phyloP scores from a whole-genome alignment of 2,329 filamentous ascomycete species.

The Colletotrichum theobromicola region DNA sequence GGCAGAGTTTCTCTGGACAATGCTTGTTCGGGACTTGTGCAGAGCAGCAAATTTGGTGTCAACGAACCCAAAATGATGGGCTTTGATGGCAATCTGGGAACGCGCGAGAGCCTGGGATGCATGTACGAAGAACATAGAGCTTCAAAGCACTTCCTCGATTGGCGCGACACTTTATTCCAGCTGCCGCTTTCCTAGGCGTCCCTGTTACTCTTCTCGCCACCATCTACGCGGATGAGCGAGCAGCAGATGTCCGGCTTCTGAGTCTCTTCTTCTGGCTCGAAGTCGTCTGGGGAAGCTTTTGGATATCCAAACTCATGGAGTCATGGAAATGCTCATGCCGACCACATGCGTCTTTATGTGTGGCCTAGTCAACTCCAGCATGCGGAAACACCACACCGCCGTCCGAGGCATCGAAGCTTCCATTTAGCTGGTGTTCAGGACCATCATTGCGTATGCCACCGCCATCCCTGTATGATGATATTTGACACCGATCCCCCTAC shows the following conservation, averaged over 20 bases:
- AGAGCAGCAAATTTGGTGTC: not conserved
- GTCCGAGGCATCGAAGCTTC: not conserved
- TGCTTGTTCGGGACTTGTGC: not conserved
- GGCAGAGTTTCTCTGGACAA: slow-evolving; percentile 13
- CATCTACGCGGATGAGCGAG: not conserved
- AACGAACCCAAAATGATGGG: not conserved
- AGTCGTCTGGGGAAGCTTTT: not conserved
- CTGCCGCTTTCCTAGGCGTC: slow-evolving; percentile 6
- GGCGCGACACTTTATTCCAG: slow-evolving; percentile 6
- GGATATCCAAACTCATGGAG: slow-evolving; percentile 4
- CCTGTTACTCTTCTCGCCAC: not conserved
- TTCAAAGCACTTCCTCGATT: slow-evolving; percentile 1
- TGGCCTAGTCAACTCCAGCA: slow-evolving; percentile 3
- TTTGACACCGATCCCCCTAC: not conserved
- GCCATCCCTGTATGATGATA: not conserved
- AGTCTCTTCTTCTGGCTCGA: slow-evolving; percentile 11
- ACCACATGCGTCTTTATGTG: slow-evolving; percentile 5
- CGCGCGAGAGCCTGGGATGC: not conserved
- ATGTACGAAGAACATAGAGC: slow-evolving; percentile 8
- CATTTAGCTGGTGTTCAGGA: slow-evolving; percentile 6
- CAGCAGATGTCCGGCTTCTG: slow-evolving; percentile 2
- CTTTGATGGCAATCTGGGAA: not conserved
- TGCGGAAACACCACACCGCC: slow-evolving; percentile 3
- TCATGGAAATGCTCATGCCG: slow-evolving; percentile 3
- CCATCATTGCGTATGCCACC: slow-evolving; percentile 3